Percentiles rank a stretch among this genome's conserved stretches.
Conservation (phyloP, 805 yeast genomes). For the Saccharomycopsis microspora region DNA sequence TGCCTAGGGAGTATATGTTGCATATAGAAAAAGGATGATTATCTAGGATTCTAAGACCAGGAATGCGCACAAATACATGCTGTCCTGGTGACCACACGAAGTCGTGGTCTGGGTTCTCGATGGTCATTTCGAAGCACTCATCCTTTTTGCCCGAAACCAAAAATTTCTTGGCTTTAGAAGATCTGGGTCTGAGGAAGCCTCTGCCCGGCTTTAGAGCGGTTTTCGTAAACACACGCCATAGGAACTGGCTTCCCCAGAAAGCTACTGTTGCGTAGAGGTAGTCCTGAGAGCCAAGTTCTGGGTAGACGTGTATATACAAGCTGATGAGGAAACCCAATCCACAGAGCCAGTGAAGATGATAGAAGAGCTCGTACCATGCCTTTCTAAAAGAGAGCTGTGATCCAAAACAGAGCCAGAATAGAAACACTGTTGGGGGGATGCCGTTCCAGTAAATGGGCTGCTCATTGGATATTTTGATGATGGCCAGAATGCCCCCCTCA, state of each 20-base stretch:
- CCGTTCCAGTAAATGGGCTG: slow-evolving; percentile 28
- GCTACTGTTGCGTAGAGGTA: slow-evolving; percentile 41
- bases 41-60: slow-evolving; percentile 33
- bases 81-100: slow-evolving; percentile 44
- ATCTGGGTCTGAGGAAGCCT: slow-evolving; percentile 21
- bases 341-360: slow-evolving; percentile 41
- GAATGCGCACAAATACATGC: slow-evolving; percentile 38
- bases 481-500: slow-evolving; percentile 38
- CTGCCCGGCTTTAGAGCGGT: slow-evolving; percentile 31
- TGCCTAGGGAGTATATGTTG: slow-evolving; percentile 21
- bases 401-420: slow-evolving; percentile 31
- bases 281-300: slow-evolving; percentile 25
- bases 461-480: slow-evolving; percentile 19
- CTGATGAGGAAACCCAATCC: slow-evolving; percentile 38
- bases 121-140: slow-evolving; percentile 27
- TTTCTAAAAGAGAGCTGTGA: slow-evolving; percentile 32
- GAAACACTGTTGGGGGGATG: slow-evolving; percentile 34
- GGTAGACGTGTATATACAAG: slow-evolving; percentile 33
- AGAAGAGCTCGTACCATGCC: slow-evolving; percentile 34
- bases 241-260: slow-evolving; percentile 37
- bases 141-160: background rate
- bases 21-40: slow-evolving; percentile 48
- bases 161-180: slow-evolving; percentile 12
- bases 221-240: slow-evolving; percentile 34
- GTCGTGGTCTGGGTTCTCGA: slow-evolving; percentile 23